A percentile compares a stretch with the other conserved stretches of the same genome.
Evolutionary conservation across 176 grass and related monocot species (phyloP).

Genomic region (Otatea glauca): DNA sequence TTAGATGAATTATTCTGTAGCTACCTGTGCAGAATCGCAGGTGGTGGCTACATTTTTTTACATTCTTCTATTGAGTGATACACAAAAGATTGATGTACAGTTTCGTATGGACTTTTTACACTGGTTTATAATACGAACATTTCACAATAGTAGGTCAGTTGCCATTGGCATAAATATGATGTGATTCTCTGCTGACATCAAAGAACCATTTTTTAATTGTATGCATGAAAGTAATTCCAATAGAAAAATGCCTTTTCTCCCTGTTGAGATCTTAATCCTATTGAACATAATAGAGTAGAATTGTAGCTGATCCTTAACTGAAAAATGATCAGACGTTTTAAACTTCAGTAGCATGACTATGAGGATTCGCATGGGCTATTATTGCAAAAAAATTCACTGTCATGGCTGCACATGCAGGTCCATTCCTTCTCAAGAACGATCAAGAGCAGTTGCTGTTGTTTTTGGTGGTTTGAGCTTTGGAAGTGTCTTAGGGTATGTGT

Average conservation of each 20-base stretch:
- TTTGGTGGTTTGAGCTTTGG: slow-evolving; percentile 96
- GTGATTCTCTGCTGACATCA: neutral
- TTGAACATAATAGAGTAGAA: slow-evolving; percentile 10
- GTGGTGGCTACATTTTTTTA: slow-evolving; percentile 21
- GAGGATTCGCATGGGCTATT: neutral
- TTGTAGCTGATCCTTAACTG: neutral
- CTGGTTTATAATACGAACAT: slow-evolving; percentile 2
- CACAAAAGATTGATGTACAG: neutral
- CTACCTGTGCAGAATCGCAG: neutral
- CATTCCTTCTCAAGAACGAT: slow-evolving; percentile 85
- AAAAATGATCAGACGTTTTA: neutral
- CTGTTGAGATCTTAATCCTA: neutral
- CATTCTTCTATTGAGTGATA: neutral
- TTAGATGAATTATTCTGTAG: slow-evolving; percentile 16
- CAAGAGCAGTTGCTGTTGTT: slow-evolving; percentile 95
- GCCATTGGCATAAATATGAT: neutral
- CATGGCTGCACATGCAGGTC: slow-evolving; percentile 63
- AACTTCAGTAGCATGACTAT: neutral
- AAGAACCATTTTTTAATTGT: slow-evolving; percentile 5
- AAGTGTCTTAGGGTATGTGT: slow-evolving; percentile 80
- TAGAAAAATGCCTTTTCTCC: neutral
- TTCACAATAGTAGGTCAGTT: slow-evolving; percentile 17
- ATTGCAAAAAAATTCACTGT: neutral
- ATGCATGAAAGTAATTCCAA: neutral
- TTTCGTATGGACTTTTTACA: slow-evolving; percentile 15